Base-by-base conservation (phyloP, 1,284 basidiomycete species). In the Ganoderma lingzhi region DNA sequence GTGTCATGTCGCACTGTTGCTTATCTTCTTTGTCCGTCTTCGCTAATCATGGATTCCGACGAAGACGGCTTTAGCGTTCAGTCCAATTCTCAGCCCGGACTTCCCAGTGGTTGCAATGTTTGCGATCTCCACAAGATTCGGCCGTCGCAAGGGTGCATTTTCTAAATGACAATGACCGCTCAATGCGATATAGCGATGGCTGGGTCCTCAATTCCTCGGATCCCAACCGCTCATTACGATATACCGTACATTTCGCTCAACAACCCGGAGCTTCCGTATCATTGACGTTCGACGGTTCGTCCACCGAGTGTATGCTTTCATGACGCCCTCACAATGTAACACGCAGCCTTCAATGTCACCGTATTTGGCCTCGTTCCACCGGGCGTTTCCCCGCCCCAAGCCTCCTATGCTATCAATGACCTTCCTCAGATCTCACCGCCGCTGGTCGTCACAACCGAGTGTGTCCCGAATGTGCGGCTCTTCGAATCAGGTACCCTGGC, bases 321-420 rank as follows among this genome's bases (percentile, higher is more conserved):
- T n/a, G n/a, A n/a, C n/a, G n/a, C n/a, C n/a, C n/a, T n/a, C n/a
- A n/a, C n/a, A n/a, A n/a, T n/a, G n/a, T n/a, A n/a, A 6, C 12
- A 60, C 12, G n/a, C 23, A 60, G 59, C 59, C 4, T 28, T 39
- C 1, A 42, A 12, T 6, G 39, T 65, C 17, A 12, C 19, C 23
- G 14, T 85, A 6, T 81, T 83, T 63, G 84, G 85, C 0, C 82
- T 81, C n/a, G 79, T 85, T 17, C 82, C 83, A 15, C 67, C 76
- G 19, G 83, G 83, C 69, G 81, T 82, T 64, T 59, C 35, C 8
- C 48, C 62, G 1, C 62, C 64, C 6, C n/a, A 23, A 44, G 82
- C 82, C 17, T 76, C 78, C 0, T 87, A 84, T 66, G 74, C 76
- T 2, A 72, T 86, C 45, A 83, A 86, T 70, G 71, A 76, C 19